Evolutionary conservation across 2,329 filamentous ascomycete species (phyloP).

Genomic region (Beauveria medogensis): DNA sequence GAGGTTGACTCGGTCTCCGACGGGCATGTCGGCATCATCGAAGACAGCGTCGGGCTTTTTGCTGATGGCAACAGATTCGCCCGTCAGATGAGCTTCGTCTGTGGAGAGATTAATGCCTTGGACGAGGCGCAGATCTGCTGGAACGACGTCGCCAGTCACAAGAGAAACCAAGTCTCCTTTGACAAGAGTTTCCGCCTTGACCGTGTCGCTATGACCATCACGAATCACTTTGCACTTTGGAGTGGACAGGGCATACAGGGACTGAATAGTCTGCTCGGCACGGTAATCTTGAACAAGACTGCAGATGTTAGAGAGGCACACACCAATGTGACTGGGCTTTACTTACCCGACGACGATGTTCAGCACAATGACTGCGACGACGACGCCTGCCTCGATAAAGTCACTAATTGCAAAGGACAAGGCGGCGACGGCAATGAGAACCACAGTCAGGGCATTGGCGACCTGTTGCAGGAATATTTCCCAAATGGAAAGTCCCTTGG

Average conservation of each 20-base stretch:
- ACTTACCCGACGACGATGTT: conserved; percentile 57
- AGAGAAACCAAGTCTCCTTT: conserved; percentile 57
- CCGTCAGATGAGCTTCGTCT: conserved; percentile 67
- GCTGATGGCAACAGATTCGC: conserved; percentile 62
- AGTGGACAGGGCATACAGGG: conserved; percentile 48
- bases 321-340: too few relatives aligned
- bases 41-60: conserved; percentile 54
- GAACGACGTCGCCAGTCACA: conserved; percentile 59
- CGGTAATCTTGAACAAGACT: conserved; percentile 54
- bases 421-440: conserved; percentile 68
- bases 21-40: conserved; percentile 44
- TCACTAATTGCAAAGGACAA: conserved; percentile 58
- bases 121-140: conserved; percentile 58
- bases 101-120: conserved; percentile 66
- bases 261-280: conserved; percentile 55
- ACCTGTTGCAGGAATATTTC: conserved; percentile 70
- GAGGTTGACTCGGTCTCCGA: conserved; percentile 64
- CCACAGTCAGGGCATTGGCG: conserved; percentile 67
- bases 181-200: conserved; percentile 51
- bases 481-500: conserved; percentile 64
- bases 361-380: conserved; percentile 56
- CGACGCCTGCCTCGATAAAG: conserved; percentile 55
- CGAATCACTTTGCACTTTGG: conserved; percentile 53
- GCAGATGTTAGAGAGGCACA: neutral
- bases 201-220: conserved; percentile 39